phyloP scores from a whole-genome alignment of 768 basidiomycete species.

The button mushroom (Agaricus bisporus) region DNA sequence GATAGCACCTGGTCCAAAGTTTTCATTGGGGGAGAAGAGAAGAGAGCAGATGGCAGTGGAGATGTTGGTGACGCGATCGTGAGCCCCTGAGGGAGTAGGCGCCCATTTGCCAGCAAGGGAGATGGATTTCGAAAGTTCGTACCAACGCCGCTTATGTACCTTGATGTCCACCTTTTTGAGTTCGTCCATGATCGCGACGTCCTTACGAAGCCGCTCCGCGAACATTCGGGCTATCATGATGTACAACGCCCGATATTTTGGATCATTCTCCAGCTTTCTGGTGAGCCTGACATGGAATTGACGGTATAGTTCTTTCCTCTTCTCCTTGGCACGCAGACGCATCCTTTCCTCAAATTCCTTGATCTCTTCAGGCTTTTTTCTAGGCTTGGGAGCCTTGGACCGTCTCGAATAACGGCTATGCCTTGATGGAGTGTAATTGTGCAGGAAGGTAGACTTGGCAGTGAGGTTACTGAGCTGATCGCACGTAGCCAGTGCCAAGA shows the following conservation, averaged over 20 bases:
- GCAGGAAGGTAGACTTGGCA: constrained; percentile 22
- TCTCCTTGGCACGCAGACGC: constrained; percentile 15
- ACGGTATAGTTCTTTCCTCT: constrained; percentile 17
- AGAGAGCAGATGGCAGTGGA: constrained; percentile 55
- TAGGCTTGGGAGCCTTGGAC: constrained; percentile 5
- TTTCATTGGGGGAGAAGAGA: constrained; percentile 30
- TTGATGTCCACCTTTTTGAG: constrained; percentile 27
- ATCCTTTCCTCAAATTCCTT: constrained; percentile 11
- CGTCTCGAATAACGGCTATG: neutral
- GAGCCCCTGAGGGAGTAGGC: constrained; percentile 49
- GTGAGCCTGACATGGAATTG: constrained; percentile 30
- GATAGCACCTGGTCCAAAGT: constrained; percentile 26
- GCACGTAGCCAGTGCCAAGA: constrained; percentile 52
- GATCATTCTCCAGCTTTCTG: constrained; percentile 32
- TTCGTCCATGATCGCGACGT: constrained; percentile 34
- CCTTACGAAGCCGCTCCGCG: constrained; percentile 41
- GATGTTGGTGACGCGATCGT: constrained; percentile 62
- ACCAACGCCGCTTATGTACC: constrained; percentile 17
- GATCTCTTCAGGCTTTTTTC: constrained; percentile 13
- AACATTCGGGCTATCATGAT: constrained; percentile 58
- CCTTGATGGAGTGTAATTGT: constrained; percentile 15
- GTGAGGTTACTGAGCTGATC: constrained; percentile 36
- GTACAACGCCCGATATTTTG: constrained; percentile 57
- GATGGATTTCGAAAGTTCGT: constrained; percentile 33
- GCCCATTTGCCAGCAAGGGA: constrained; percentile 69